These are phyloP conservation scores for Phialophora chinensis DNA, from an alignment of 2,329 filamentous ascomycete genomes.

Conservation along the genomic window DNA sequence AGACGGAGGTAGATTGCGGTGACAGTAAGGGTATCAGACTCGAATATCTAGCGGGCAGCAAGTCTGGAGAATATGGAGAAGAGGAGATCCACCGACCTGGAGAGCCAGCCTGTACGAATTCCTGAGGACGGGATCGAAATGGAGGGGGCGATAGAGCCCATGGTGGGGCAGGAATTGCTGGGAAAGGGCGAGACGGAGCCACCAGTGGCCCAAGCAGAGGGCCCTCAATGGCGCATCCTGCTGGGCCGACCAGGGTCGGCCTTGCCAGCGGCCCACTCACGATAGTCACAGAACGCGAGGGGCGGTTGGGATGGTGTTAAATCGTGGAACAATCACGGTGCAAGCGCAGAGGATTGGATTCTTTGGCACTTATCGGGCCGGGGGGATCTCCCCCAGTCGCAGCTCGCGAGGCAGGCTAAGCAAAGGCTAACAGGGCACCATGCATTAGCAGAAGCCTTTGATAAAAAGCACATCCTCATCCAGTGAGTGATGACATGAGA, in stretches of 20 bases:
- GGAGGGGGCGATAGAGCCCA: slow-evolving; percentile 23
- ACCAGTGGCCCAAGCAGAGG: slow-evolving; percentile 22
- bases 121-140: slow-evolving; percentile 19
- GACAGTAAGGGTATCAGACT: background rate
- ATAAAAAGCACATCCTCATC: background rate
- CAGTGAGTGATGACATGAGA: slow-evolving; percentile 3
- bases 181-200: slow-evolving; percentile 22
- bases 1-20: background rate
- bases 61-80: slow-evolving; percentile 23
- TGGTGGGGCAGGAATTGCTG: slow-evolving; percentile 28
- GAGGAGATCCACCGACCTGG: slow-evolving; percentile 20
- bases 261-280: background rate
- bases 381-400: slow-evolving; percentile 8
- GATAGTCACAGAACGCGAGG: slow-evolving; percentile 8
- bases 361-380: background rate
- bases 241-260: background rate
- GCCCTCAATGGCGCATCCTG: background rate
- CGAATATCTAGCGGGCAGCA: background rate
- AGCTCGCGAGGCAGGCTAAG: slow-evolving; percentile 17
- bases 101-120: slow-evolving; percentile 19
- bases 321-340: background rate
- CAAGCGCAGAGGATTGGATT: slow-evolving; percentile 6
- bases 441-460: slow-evolving; percentile 15
- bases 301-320: slow-evolving; percentile 3
- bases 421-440: slow-evolving; percentile 8